These are phyloP conservation scores for Cutaneotrichosporon curvatum DNA, from an alignment of 1,284 basidiomycete species.

Conservation along the genomic window DNA sequence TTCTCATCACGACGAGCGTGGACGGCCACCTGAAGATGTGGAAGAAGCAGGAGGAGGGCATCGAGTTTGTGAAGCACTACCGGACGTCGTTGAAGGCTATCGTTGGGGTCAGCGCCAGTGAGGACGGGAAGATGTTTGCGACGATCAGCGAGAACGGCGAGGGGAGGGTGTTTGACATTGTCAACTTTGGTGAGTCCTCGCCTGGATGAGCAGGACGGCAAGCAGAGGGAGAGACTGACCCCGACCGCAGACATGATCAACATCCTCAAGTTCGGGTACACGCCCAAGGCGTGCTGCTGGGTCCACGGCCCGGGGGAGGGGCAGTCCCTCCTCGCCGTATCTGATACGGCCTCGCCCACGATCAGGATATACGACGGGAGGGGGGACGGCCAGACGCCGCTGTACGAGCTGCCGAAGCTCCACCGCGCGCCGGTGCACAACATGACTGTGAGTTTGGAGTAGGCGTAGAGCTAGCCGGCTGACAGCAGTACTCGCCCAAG, in stretches of 20 bases:
- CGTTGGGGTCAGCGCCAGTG: conserved; percentile 73
- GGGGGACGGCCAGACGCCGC: conserved; percentile 62
- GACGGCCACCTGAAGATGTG: conserved; percentile 96
- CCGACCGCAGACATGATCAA: conserved; percentile 85
- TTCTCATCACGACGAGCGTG: conserved; percentile 85
- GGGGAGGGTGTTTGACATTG: conserved; percentile 92
- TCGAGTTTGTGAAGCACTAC: conserved; percentile 91
- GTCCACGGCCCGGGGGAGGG: conserved; percentile 82
- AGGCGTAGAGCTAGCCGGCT: background rate
- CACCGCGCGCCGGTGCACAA: conserved; percentile 84
- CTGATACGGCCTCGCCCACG: conserved; percentile 64
- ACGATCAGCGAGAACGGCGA: conserved; percentile 76
- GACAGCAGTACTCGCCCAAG: conserved; percentile 70
- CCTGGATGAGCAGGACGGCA: no score
- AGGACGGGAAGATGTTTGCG: conserved; percentile 87
- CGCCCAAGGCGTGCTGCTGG: conserved; percentile 85
- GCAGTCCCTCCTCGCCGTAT: conserved; percentile 81
- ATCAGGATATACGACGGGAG: conserved; percentile 91
- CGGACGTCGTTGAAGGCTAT: conserved; percentile 82
- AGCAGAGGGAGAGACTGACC: no score
- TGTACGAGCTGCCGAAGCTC: conserved; percentile 66
- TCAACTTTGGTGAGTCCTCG: conserved; percentile 79
- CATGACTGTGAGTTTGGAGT: conserved; percentile 62
- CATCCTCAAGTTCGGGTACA: conserved; percentile 81
- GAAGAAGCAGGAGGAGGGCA: conserved; percentile 92